These are phyloP conservation scores for Paulownia fortunei DNA, from an alignment of 257 asterid genomes.

Conservation along the genomic window DNA sequence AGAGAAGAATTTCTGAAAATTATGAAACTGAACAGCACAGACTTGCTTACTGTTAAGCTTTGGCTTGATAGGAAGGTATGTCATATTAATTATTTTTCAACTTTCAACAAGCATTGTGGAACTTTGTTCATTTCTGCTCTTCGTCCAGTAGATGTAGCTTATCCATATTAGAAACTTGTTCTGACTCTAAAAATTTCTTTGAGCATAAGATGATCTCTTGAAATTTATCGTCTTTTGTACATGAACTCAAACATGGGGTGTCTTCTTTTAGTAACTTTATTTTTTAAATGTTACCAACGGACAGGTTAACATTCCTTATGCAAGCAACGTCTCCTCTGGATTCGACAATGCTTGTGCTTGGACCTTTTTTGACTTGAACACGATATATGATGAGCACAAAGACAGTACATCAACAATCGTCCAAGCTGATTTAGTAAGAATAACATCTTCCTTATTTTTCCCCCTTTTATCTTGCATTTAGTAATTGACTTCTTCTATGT, in stretches of 20 bases:
- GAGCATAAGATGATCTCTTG: too few species aligned
- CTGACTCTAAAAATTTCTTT: too few species aligned
- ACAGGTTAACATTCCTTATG: conserved; percentile 61
- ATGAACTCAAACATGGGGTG: too few species aligned
- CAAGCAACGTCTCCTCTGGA: conserved; percentile 58
- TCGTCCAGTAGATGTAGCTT: background rate
- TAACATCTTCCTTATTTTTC: background rate
- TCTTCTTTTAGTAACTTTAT: background rate
- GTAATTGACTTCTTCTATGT: too few species aligned
- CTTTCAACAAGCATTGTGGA: background rate
- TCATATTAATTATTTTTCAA: background rate
- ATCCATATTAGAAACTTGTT: too few species aligned
- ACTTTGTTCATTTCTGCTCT: background rate
- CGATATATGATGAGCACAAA: conserved; percentile 47
- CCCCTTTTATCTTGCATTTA: background rate
- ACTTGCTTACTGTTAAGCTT: conserved; percentile 66
- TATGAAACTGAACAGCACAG: conserved; percentile 57
- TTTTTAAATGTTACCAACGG: background rate
- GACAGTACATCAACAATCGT: conserved; percentile 48
- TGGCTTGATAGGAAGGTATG: conserved; percentile 61
- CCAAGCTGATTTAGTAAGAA: conserved; percentile 63
- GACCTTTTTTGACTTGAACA: conserved; percentile 62
- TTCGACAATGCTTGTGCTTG: conserved; percentile 51
- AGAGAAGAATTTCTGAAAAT: conserved; percentile 70
- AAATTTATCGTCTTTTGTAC: too few species aligned